These are phyloP conservation scores for Rhodotorula glutinis DNA, from an alignment of 1,284 basidiomycete species.

Conservation along the genomic window DNA sequence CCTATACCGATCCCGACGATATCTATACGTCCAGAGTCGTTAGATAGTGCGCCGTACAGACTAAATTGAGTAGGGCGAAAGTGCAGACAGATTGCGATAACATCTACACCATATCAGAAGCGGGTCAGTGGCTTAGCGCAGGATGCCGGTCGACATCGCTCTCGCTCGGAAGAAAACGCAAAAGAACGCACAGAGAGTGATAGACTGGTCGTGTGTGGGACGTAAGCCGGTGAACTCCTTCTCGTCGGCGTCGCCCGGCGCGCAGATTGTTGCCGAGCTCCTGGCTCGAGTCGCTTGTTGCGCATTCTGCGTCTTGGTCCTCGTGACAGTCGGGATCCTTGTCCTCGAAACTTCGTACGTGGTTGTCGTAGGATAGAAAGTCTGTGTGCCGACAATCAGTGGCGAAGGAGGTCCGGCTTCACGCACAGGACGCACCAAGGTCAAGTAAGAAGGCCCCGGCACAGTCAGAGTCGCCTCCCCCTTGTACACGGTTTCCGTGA, in stretches of 20 bases:
- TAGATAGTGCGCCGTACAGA: not conserved
- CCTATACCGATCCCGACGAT: conserved; percentile 43
- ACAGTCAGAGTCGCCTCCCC: conserved; percentile 29
- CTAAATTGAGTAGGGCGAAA: not conserved
- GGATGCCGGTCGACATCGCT: no score
- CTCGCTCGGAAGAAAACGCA: no score
- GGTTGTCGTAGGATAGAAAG: conserved; percentile 35
- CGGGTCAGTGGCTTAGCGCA: no score
- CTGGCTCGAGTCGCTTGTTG: not conserved
- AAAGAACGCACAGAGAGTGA: conserved; percentile 31
- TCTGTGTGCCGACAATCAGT: conserved; percentile 3
- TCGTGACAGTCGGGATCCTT: conserved; percentile 29
- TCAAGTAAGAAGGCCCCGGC: conserved; percentile 26
- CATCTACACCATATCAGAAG: conserved; percentile 13
- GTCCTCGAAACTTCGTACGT: conserved; percentile 12
- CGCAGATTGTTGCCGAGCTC: conserved; percentile 9
- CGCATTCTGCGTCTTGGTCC: conserved; percentile 25
- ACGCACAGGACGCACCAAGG: not conserved
- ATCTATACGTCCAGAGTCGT: not conserved
- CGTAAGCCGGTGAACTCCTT: conserved; percentile 22
- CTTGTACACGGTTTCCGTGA: conserved; percentile 25
- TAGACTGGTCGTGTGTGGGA: conserved; percentile 34
- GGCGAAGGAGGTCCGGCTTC: no score
- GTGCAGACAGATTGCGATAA: conserved; percentile 30
- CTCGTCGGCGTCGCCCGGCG: conserved; percentile 21